A percentile compares a stretch with the other conserved stretches of the same genome.
Conservation (phyloP, 495 filamentous ascomycete species). For the Daldinia grandis region DNA sequence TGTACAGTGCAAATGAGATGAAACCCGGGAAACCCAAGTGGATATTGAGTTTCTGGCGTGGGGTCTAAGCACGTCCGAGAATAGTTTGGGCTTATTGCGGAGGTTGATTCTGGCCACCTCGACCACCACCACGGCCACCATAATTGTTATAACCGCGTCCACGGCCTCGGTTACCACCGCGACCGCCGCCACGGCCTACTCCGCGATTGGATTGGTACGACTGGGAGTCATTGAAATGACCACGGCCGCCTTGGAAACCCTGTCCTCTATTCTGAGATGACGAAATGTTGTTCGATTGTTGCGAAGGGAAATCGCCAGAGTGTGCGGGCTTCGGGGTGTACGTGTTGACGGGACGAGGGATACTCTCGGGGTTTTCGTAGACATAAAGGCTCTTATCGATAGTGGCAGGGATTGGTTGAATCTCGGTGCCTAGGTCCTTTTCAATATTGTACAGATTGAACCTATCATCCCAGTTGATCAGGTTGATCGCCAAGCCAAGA, state of each 20-base stretch:
- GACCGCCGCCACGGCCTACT: slow-evolving; percentile 47
- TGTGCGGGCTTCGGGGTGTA: slow-evolving; percentile 45
- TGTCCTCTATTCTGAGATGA: slow-evolving; percentile 39
- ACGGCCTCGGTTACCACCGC: slow-evolving; percentile 49
- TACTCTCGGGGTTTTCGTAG: slow-evolving; percentile 93
- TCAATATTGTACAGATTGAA: slow-evolving; percentile 99
- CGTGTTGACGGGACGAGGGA: slow-evolving; percentile 76
- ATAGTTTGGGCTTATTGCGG: slow-evolving; percentile 41
- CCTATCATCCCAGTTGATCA: slow-evolving; percentile 99
- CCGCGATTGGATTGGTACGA: slow-evolving; percentile 55
- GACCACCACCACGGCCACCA: slow-evolving; percentile 54
- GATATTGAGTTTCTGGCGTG: slow-evolving; percentile 5
- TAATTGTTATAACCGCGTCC: slow-evolving; percentile 50
- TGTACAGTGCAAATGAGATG: slow-evolving; percentile 44
- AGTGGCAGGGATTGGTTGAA: slow-evolving; percentile 88
- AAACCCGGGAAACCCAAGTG: not conserved
- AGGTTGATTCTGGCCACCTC: slow-evolving; percentile 52
- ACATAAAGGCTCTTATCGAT: slow-evolving; percentile 99
- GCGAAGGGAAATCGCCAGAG: slow-evolving; percentile 22
- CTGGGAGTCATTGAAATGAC: slow-evolving; percentile 40
- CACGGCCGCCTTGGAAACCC: slow-evolving; percentile 23
- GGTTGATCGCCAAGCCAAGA: slow-evolving; percentile 95
- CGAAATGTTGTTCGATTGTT: slow-evolving; percentile 32
- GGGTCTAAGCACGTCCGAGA: slow-evolving; percentile 9
- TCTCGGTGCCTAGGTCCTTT: slow-evolving; percentile 95